Evolutionary conservation across 192 early-diverging fungal species (phyloP), one percentile per base, ranked within the genome.

Genomic region (Powellomyces hirtus): DNA sequence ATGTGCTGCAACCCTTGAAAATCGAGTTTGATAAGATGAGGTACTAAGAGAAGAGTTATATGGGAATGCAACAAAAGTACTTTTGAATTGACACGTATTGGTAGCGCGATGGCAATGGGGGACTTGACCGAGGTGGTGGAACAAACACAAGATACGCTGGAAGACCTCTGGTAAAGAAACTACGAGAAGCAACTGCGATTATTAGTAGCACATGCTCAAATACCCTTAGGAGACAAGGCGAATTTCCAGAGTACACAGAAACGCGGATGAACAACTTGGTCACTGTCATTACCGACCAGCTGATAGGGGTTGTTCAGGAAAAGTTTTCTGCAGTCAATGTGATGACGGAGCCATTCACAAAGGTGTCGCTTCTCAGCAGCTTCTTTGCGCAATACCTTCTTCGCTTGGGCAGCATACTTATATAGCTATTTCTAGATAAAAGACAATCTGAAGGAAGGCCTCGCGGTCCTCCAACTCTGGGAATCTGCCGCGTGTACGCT

Each of bases 151-250:
- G 80, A 79, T 37, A 35, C 37, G 7, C 50, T 77, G 29, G 80
- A 81, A 53, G 80, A 81, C 13, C 30, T 81, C 4, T 81, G 80
- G 77, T 78, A 59, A 42, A 24, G 7, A n/a, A n/a, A n/a, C n/a
- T n/a, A n/a, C n/a, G n/a, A n/a, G n/a, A n/a, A n/a, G n/a, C n/a
- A n/a, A n/a, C n/a, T n/a, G n/a, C n/a, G n/a, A 6, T 34, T 10
- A 62, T 55, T 13, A 46, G 8, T 44, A 8, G 38, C 34, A 31
- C 22, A 38, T 38, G 1, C 20, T 24, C n/a, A 37, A 38, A 24
- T 31, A 0, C 13, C 36, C 53, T 56, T 34, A 75, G 72, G 78
- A 26, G 78, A 5, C 77, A 83, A 20, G 64, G 53, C n/a, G 62
- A 74, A 0, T 64, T 72, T 37, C n/a, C 62, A 3, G 66, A 34